Evolutionary conservation across 2,329 filamentous ascomycete genomes (phyloP), one percentile per base, ranked within the genome.

Genomic region (Ustulina deusta): DNA sequence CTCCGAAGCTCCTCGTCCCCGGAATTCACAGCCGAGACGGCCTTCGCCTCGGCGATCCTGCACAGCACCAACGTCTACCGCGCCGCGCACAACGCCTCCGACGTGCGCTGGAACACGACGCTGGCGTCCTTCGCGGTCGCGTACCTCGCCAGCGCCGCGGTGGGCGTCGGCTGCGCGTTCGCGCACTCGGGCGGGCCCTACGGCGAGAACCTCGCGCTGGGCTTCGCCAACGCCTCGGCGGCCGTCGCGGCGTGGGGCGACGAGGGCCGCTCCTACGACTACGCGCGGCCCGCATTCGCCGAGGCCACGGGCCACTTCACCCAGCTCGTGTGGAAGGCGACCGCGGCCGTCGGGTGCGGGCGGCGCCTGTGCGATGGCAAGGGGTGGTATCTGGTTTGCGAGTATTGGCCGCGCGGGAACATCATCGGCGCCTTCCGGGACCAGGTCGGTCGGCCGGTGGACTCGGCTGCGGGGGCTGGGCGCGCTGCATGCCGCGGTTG

Each of bases 191-290:
- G 84, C 62, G 89, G 89, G 0, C 87, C 89, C 0, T 89, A 89
- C 69, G 92, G 92, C 74, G 92, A 94, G 80, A 94, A 94, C 78
- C 84, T 94, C 3, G 91, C 91, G 7, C 83, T 88, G 4, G 91
- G 91, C 3, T 93, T 89, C 76, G 69, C 81, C 0, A 89, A 90
- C 74, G 86, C 85, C 1, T 85, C 85, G 0, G 81, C 83, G 3
- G 84, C 86, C 57, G 82, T 94, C n/a, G 85, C 87, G 51, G 86
- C 84, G 1, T 94, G 91, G 91, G 91, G 87, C 20, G 75, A 84
- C 70, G 89, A 92, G 79, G 77, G 86, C 11, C 73, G 77, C 0
- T 66, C 81, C 6, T 94, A 93, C 75, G 78, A 90, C 72, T 94
- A 87, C 76, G 70, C 75, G 1, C 75, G 84, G 0, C 85, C 85